These are phyloP conservation scores for Cinchona pubescens DNA, from an alignment of 257 asterid species.

Conservation along the genomic window DNA sequence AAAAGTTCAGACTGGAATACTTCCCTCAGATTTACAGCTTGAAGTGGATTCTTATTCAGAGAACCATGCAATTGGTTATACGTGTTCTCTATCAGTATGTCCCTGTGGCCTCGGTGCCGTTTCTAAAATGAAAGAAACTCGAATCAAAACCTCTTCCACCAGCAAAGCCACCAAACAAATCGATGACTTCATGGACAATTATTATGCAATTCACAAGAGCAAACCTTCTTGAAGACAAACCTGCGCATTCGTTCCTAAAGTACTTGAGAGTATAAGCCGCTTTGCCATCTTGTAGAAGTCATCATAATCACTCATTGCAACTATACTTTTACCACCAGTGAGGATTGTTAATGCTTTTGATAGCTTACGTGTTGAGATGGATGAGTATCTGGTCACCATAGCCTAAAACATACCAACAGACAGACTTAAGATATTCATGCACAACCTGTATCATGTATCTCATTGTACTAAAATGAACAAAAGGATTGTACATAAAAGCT, in stretches of 20 bases:
- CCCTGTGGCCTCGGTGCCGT: conserved; percentile 60
- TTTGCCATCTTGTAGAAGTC: conserved; percentile 63
- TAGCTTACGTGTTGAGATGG: conserved; percentile 81
- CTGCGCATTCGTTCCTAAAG: conserved; percentile 78
- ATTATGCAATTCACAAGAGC: not conserved
- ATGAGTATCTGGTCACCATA: conserved; percentile 67
- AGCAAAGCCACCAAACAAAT: not conserved
- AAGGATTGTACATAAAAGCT: not conserved
- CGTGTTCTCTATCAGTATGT: conserved; percentile 45
- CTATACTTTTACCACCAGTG: conserved; percentile 57
- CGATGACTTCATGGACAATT: not conserved
- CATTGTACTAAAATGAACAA: not conserved
- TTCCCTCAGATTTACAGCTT: conserved; percentile 61
- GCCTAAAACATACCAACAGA: conserved; percentile 57
- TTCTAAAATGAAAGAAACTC: conserved; percentile 43
- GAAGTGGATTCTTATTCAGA: conserved; percentile 37
- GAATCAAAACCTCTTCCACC: not conserved
- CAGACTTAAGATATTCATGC: not conserved
- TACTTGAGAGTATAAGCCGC: conserved; percentile 50
- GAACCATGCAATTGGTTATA: conserved; percentile 37
- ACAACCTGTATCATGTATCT: not conserved
- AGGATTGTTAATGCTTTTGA: conserved; percentile 75
- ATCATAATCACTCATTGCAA: conserved; percentile 76
- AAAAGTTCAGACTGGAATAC: conserved; percentile 75
- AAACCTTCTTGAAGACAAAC: conserved; percentile 26